Evolutionary conservation across 805 yeast genomes (phyloP).

Genomic region (Candida nanaspora): DNA sequence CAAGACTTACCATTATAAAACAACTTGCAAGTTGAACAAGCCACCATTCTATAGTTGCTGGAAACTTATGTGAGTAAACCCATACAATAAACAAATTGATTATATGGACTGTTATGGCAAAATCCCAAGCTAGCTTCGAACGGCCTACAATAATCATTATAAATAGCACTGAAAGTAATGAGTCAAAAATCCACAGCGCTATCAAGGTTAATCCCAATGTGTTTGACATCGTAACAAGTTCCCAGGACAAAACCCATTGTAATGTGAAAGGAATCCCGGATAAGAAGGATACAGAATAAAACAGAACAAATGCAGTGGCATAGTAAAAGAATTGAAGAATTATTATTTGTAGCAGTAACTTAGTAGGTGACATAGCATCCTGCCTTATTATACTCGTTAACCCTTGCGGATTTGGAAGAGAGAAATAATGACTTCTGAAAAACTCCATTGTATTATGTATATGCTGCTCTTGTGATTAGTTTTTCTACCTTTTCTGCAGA

Average conservation of each 20-base stretch:
- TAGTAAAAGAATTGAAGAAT: constrained; percentile 77
- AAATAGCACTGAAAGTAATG: constrained; percentile 76
- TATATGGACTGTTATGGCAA: constrained; percentile 87
- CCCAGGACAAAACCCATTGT: constrained; percentile 79
- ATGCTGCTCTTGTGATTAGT: too few species aligned
- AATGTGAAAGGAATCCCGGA: constrained; percentile 64
- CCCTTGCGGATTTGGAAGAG: not conserved
- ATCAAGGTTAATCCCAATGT: constrained; percentile 74
- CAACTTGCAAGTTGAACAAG: constrained; percentile 63
- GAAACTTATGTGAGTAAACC: constrained; percentile 59
- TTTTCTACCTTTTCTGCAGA: too few species aligned
- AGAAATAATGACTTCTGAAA: not conserved
- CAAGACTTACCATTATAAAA: constrained; percentile 62
- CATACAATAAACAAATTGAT: constrained; percentile 68
- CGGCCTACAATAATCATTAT: constrained; percentile 86
- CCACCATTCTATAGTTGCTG: constrained; percentile 80
- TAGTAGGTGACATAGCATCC: constrained; percentile 38
- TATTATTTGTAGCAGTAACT: constrained; percentile 64
- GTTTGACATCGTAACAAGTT: constrained; percentile 60
- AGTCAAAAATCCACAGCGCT: constrained; percentile 73
- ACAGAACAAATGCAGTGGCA: constrained; percentile 57
- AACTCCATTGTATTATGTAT: not conserved
- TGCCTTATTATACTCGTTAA: not conserved
- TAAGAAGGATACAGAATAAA: constrained; percentile 57
- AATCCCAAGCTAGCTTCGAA: constrained; percentile 92